phyloP scores from a whole-genome alignment of 345 rosid species.

The Angophora floribunda region DNA sequence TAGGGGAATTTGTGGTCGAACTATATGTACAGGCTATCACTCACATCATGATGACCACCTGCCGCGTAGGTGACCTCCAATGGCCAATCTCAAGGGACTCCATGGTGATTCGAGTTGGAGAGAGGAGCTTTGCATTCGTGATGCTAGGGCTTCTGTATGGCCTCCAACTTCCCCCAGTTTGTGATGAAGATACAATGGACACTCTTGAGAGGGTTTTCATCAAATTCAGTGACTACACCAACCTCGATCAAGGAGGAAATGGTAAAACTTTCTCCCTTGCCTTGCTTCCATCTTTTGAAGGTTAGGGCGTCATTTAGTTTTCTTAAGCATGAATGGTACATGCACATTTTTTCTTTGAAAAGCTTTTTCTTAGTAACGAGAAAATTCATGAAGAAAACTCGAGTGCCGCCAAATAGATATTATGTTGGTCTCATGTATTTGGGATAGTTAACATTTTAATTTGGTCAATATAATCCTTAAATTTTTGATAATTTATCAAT shows the following conservation, averaged over 20 bases:
- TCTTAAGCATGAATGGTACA: background rate
- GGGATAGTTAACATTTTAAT: background rate
- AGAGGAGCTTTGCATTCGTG: conserved; percentile 2
- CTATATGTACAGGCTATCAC: background rate
- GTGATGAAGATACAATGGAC: background rate
- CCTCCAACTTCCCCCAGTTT: background rate
- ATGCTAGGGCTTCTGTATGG: conserved; percentile 4
- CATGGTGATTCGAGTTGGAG: background rate
- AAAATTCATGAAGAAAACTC: background rate
- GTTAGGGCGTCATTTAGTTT: background rate
- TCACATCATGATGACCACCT: background rate
- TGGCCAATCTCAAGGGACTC: conserved; percentile 10
- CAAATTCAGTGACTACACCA: background rate
- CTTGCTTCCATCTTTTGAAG: background rate
- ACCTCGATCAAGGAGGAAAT: background rate
- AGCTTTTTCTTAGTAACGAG: background rate
- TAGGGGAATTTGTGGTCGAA: background rate
- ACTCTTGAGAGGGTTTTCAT: conserved; percentile 2
- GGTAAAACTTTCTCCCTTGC: background rate
- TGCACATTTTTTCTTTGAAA: background rate
- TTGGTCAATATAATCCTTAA: background rate
- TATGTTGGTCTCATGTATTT: background rate
- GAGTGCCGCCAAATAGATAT: background rate
- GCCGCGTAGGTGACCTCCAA: background rate
- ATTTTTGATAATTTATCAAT: background rate